Percentiles rank a stretch among this genome's conserved stretches.
phyloP scores from a whole-genome alignment of 441 rosid genomes.

The Populus hybrid region DNA sequence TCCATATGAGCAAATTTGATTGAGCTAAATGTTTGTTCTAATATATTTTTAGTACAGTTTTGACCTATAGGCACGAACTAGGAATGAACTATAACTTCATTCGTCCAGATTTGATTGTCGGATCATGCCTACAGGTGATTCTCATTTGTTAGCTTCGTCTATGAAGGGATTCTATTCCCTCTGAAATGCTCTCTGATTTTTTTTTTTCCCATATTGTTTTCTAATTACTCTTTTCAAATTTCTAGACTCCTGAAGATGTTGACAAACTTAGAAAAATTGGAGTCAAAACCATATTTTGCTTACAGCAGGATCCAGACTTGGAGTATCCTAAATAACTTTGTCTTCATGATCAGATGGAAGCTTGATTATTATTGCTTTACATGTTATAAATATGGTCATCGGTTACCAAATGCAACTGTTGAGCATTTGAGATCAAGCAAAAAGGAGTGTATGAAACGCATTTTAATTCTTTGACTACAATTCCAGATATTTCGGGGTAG shows the following conservation, averaged over 20 bases:
- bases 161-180: background rate
- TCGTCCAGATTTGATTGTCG: constrained; percentile 83
- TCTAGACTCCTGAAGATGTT: constrained; percentile 78
- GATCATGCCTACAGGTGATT: constrained; percentile 90
- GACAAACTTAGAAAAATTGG: constrained; percentile 80
- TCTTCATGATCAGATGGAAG: constrained; percentile 6
- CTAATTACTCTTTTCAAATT: constrained; percentile 12
- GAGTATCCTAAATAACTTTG: constrained; percentile 62
- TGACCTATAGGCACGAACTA: constrained; percentile 88
- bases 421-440: too few species aligned
- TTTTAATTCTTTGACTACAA: constrained; percentile 37
- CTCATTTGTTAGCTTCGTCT: constrained; percentile 8
- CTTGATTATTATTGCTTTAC: background rate
- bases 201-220: constrained; percentile 5
- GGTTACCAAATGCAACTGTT: background rate
- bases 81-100: constrained; percentile 92
- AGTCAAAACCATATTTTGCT: constrained; percentile 88
- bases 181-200: too few species aligned
- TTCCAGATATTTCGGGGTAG: constrained; percentile 87
- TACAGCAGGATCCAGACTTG: constrained; percentile 90
- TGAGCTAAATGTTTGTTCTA: too few species aligned
- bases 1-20: too few species aligned
- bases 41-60: constrained; percentile 42
- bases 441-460: too few species aligned
- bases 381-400: constrained; percentile 13